phyloP scores from a whole-genome alignment of 2,329 filamentous ascomycete genomes.

The Plenodomus biglobosus region DNA sequence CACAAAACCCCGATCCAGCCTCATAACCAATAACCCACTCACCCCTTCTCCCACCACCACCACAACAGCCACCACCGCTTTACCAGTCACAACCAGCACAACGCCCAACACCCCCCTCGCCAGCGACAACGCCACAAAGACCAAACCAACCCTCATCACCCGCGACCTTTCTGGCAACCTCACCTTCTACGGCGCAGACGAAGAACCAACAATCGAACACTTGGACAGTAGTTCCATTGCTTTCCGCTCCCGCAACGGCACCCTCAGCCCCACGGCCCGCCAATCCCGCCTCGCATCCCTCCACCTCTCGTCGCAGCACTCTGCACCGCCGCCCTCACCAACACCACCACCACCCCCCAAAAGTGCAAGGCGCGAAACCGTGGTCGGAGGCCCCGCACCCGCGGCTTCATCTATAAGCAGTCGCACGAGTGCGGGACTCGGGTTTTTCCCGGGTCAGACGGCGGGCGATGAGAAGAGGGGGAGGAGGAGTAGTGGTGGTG shows the following conservation, averaged over 20 bases:
- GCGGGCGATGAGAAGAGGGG: conserved; percentile 13
- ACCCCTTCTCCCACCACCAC: not conserved
- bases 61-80: conserved; percentile 2
- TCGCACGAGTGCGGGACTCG: conserved; percentile 7
- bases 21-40: not conserved
- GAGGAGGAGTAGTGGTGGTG: conserved; percentile 7
- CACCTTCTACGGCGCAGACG: conserved; percentile 20
- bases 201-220: conserved; percentile 21
- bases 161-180: conserved; percentile 26
- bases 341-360: conserved; percentile 3
- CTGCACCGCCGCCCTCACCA: conserved; percentile 1
- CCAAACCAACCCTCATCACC: conserved; percentile 7
- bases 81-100: not conserved
- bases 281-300: conserved; percentile 9
- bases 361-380: conserved; percentile 5
- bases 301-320: conserved; percentile 1
- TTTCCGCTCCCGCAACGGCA: conserved; percentile 13
- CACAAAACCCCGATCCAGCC: conserved; percentile 3
- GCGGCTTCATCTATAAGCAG: not conserved
- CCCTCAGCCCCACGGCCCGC: conserved; percentile 6
- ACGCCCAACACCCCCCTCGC: not conserved
- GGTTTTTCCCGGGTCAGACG: conserved; percentile 14
- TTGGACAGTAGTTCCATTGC: conserved; percentile 21
- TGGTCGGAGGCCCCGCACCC: not conserved
- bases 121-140: not conserved